These are phyloP conservation scores for Colletotrichum coccodes DNA, from an alignment of 2,329 filamentous ascomycete species.

Conservation along the genomic window DNA sequence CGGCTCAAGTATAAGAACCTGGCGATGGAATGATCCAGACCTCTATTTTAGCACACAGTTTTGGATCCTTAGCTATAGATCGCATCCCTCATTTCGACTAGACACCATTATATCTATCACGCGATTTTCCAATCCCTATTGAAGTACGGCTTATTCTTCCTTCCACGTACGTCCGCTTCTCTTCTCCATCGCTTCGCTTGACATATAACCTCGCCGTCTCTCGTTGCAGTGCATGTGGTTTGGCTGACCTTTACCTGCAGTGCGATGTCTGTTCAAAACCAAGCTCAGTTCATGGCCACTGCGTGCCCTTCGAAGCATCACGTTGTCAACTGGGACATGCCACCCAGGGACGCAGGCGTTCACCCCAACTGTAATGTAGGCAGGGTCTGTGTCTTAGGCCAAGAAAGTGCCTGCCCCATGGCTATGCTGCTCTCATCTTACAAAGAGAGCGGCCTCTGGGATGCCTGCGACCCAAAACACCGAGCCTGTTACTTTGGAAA, in stretches of 20 bases:
- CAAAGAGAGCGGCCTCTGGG: not conserved
- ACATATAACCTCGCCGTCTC: too few relatives aligned
- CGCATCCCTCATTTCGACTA: too few relatives aligned
- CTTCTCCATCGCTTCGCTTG: too few relatives aligned
- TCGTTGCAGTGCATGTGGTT: too few relatives aligned
- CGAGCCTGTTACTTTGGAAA: not conserved
- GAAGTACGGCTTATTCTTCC: not conserved
- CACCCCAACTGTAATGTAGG: not conserved
- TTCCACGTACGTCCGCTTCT: not conserved
- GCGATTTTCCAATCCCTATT: not conserved
- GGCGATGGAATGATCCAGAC: not conserved
- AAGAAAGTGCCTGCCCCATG: not conserved
- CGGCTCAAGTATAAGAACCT: not conserved
- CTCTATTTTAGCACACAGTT: not conserved
- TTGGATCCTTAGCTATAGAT: not conserved
- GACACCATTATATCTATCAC: too few relatives aligned
- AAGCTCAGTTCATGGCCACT: not conserved
- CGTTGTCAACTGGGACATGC: not conserved
- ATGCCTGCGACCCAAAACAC: conserved; percentile 15
- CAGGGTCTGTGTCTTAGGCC: not conserved
- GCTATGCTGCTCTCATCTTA: not conserved
- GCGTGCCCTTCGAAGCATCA: not conserved
- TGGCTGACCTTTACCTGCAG: not conserved
- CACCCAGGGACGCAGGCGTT: not conserved
- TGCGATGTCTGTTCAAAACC: not conserved